phyloP scores from a whole-genome alignment of 2,329 filamentous ascomycete genomes.

The Gnomoniopsis sp. region DNA sequence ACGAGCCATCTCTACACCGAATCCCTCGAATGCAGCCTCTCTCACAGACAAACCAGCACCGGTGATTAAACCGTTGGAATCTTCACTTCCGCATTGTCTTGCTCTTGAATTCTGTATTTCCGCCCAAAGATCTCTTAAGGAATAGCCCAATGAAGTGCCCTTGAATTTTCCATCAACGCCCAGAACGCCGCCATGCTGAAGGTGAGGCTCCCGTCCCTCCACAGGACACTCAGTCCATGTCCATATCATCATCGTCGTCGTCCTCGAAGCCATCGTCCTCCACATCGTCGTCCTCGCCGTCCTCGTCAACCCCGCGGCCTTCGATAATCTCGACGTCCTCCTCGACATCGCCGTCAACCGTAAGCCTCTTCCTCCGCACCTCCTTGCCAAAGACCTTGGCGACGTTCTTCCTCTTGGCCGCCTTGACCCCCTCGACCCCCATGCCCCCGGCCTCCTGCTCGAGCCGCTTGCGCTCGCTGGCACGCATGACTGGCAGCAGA shows the following conservation, averaged over 20 bases:
- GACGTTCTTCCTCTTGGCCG: constrained; percentile 24
- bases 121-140: constrained; percentile 6
- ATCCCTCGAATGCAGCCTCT: neutral
- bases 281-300: constrained; percentile 26
- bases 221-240: constrained; percentile 35
- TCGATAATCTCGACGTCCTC: constrained; percentile 27
- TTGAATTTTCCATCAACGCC: constrained; percentile 27
- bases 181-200: constrained; percentile 17
- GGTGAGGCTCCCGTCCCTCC: neutral
- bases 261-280: constrained; percentile 29
- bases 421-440: constrained; percentile 27
- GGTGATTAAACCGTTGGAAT: neutral
- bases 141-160: constrained; percentile 11
- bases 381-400: constrained; percentile 38
- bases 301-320: constrained; percentile 24
- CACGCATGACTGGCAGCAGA: constrained; percentile 72
- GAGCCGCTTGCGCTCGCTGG: constrained; percentile 46
- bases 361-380: constrained; percentile 34
- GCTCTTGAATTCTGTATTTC: neutral
- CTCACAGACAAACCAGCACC: neutral
- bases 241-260: constrained; percentile 36
- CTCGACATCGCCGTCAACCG: constrained; percentile 38
- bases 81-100: neutral
- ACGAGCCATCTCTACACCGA: neutral
- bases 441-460: constrained; percentile 33